Conservation (phyloP, 2,329 filamentous ascomycete species). For the Huntiella savannae region DNA sequence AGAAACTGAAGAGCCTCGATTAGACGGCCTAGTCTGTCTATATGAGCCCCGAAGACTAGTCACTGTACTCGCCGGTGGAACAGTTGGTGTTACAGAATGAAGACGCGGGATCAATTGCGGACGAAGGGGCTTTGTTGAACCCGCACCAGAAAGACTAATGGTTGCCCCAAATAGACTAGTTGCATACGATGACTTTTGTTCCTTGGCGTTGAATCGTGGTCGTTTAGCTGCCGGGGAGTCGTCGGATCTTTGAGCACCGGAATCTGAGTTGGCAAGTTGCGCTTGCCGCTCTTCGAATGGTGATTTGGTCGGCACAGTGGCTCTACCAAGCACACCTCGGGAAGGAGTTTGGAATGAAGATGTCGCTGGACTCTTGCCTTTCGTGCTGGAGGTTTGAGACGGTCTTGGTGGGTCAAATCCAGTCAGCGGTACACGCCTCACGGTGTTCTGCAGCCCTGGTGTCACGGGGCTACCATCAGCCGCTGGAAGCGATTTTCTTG, state of each 20-base stretch:
- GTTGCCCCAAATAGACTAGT: constrained; percentile 30
- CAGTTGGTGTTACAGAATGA: background rate
- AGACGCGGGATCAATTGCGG: constrained; percentile 8
- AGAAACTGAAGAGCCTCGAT: too few relatives aligned
- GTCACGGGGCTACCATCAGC: constrained; percentile 11
- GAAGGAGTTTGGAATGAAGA: constrained; percentile 4
- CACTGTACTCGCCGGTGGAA: constrained; percentile 1
- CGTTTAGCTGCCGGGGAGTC: constrained; percentile 10
- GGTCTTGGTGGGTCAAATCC: constrained; percentile 6
- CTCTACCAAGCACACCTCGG: constrained; percentile 4
- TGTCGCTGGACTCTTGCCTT: too few relatives aligned
- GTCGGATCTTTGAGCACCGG: background rate
- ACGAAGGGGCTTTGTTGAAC: background rate
- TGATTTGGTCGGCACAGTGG: background rate
- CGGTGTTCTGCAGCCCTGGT: constrained; percentile 9
- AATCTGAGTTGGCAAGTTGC: background rate
- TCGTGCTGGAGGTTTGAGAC: background rate
- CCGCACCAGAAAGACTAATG: constrained; percentile 18
- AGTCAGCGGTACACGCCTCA: background rate
- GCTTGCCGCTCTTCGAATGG: constrained; percentile 9
- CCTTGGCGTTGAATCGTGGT: constrained; percentile 11
- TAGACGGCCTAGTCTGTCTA: background rate
- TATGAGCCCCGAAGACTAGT: constrained; percentile 1
- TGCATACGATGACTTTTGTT: constrained; percentile 29
- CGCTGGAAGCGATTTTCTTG: constrained; percentile 12